A percentile compares a stretch with the other conserved stretches of the same genome.
phyloP scores from a whole-genome alignment of 2,329 filamentous ascomycete genomes.

The Pseudogymnoascus sp. region DNA sequence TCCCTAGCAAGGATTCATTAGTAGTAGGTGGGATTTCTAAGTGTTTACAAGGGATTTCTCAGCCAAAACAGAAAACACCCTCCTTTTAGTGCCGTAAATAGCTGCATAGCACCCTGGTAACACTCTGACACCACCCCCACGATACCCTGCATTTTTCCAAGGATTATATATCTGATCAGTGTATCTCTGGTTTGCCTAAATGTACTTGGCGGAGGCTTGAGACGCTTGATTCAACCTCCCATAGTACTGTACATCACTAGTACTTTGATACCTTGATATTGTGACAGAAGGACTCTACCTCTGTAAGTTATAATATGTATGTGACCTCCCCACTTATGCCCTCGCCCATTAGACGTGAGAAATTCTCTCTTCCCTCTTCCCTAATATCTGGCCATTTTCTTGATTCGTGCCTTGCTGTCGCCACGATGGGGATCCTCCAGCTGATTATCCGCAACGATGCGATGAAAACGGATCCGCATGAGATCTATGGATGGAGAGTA shows the following conservation, averaged over 20 bases:
- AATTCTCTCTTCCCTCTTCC: background rate
- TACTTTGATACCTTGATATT: background rate
- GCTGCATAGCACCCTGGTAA: background rate
- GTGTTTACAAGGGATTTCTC: background rate
- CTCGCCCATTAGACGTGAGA: background rate
- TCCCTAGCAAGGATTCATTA: background rate
- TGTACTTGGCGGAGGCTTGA: background rate
- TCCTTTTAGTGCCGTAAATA: background rate
- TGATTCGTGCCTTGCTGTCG: background rate
- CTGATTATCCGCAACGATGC: conserved; percentile 10
- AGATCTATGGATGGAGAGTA: conserved; percentile 10
- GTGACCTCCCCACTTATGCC: background rate
- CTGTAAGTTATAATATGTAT: background rate
- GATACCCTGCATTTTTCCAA: background rate
- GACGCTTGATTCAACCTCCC: background rate
- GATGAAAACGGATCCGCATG: conserved; percentile 9
- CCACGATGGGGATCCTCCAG: background rate
- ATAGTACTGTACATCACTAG: background rate
- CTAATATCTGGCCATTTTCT: background rate
- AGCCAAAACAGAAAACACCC: background rate
- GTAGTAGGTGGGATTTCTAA: background rate
- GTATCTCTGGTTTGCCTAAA: background rate
- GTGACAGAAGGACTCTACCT: background rate
- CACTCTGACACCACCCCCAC: background rate
- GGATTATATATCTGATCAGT: background rate